Evolutionary conservation across 495 filamentous ascomycete species (phyloP).

Genomic region (Aspergillus affinis): DNA sequence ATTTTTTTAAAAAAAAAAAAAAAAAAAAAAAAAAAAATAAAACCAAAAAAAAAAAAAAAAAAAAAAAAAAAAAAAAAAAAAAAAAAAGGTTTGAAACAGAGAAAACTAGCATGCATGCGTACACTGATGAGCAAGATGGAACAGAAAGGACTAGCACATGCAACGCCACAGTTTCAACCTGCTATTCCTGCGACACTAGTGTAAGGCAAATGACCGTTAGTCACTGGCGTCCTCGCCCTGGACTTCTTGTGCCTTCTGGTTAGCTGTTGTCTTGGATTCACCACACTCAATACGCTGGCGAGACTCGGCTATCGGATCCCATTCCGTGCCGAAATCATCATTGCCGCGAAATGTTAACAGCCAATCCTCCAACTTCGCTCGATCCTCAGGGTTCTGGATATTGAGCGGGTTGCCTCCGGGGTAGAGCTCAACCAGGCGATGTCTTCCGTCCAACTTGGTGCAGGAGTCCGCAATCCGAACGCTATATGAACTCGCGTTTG

Average conservation of each 20-base stretch:
- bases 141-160: too few species aligned
- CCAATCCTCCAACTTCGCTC: conserved; percentile 14
- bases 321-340: background rate
- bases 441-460: conserved; percentile 11
- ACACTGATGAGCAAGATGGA: too few species aligned
- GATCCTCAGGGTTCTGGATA: conserved; percentile 5
- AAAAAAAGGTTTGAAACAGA: too few species aligned
- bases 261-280: background rate
- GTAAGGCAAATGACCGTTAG: background rate
- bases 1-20: too few species aligned
- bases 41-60: too few species aligned
- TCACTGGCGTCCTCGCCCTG: background rate
- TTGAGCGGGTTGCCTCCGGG: conserved; percentile 13
- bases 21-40: too few species aligned
- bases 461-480: conserved; percentile 11
- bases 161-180: too few species aligned
- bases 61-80: too few species aligned
- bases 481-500: conserved; percentile 2
- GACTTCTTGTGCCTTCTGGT: background rate
- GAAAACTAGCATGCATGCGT: too few species aligned
- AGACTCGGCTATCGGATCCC: conserved; percentile 14
- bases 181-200: too few species aligned
- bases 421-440: conserved; percentile 16
- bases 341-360: conserved; percentile 4
- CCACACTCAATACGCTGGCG: background rate